Conservation (phyloP, 768 basidiomycete genomes). For the Lentinula raphanica region DNA sequence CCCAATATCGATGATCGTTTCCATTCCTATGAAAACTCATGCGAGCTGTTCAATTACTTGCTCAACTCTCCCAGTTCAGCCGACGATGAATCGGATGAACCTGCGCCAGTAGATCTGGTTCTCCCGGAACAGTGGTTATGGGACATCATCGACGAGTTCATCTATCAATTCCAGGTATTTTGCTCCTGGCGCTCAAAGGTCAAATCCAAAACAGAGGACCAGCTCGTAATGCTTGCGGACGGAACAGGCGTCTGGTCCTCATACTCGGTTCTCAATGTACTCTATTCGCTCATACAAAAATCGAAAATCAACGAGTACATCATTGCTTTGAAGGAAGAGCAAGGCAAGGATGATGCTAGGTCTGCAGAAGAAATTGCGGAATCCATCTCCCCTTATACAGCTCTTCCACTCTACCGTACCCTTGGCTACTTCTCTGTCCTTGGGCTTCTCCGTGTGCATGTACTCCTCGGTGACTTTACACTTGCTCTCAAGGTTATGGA, state of each 20-base stretch:
- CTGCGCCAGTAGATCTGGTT: conserved; percentile 88
- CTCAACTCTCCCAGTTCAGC: conserved; percentile 56
- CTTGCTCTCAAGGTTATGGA: conserved; percentile 95
- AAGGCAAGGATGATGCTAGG: conserved; percentile 28
- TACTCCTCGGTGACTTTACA: conserved; percentile 91
- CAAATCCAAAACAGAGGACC: conserved; percentile 85
- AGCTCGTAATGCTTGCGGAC: conserved; percentile 75
- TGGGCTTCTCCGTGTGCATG: conserved; percentile 92
- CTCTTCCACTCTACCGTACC: conserved; percentile 85
- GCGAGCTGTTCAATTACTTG: conserved; percentile 96
- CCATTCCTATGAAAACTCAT: conserved; percentile 96
- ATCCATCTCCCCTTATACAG: conserved; percentile 51
- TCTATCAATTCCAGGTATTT: conserved; percentile 97
- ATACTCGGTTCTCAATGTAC: conserved; percentile 95
- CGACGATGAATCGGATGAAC: conserved; percentile 58
- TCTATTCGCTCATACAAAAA: conserved; percentile 98
- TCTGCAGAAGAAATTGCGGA: conserved; percentile 74
- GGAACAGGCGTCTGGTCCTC: conserved; percentile 89
- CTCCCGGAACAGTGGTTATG: conserved; percentile 98
- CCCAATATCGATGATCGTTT: conserved; percentile 97
- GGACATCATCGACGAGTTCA: conserved; percentile 97
- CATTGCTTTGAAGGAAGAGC: conserved; percentile 68
- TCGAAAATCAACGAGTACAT: conserved; percentile 93
- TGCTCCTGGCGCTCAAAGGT: conserved; percentile 86
- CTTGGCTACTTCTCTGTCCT: conserved; percentile 97